Base-by-base conservation (phyloP, 2,329 filamentous ascomycete species). In the Sporothrix brunneoviolacea region DNA sequence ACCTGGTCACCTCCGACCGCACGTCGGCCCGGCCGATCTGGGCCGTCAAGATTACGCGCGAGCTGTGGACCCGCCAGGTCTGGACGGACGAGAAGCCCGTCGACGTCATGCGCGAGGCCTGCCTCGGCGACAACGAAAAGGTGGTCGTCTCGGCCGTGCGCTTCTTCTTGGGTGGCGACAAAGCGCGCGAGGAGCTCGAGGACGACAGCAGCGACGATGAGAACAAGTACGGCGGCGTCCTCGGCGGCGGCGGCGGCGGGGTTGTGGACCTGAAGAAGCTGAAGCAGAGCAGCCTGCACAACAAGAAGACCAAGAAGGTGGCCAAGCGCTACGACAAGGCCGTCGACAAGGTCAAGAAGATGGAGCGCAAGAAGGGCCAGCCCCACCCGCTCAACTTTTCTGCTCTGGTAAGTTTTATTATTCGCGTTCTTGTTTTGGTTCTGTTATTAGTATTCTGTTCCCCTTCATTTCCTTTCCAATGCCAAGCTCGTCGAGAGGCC, bases 41-140 rank as follows among this genome's bases (percentile, higher is more conserved):
- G 93, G 90, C 93, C 4, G 89, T 96, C 54, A 96, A 96, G 68
- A 79, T 98, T 57, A 95, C 91, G 4, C 80, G 91, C 55, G 93
- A 98, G 71, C 74, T 98, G 62, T 98, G 93, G 93, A 95, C 91
- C 69, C 80, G 91, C 41, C 91, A 96, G 60, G 84, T 97, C 56
- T 98, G 93, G 93, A 89, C 87, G 9, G 93, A 98, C 61, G 81
- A 90, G 13, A 54, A 91, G 65, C 84, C 91, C 0, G 93, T 97
- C n/a, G 90, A 95, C 62, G 88, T 97, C 57, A 97, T 98, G 91
- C 95, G 95, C 69, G 87, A 95, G 68, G 90, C 91, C 0, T 83
- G 85, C 49, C 70, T 98, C 51, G 83, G 88, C 4, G 86, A 95
- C 46, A 95, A 96, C 59, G 88, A 94, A 60, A 98, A 98, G 70